Evolutionary conservation across 352 stramenopile genomes (phyloP).

Genomic region (Pythium apleroticum): DNA sequence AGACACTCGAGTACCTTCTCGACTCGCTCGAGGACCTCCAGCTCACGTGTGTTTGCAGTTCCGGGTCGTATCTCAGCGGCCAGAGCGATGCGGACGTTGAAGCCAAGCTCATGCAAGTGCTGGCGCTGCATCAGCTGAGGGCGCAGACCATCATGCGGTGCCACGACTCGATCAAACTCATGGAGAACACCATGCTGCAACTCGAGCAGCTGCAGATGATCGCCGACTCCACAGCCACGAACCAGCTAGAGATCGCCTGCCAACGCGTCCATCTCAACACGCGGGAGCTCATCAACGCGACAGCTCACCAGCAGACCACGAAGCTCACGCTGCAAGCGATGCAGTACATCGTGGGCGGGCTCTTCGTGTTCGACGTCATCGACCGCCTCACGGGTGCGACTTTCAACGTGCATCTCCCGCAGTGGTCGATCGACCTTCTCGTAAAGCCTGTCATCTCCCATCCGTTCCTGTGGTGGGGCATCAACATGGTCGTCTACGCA

Average conservation of each 20-base stretch:
- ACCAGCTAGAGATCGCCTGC: conserved; percentile 89
- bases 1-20: conserved; percentile 95
- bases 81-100: conserved; percentile 41
- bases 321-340: conserved; percentile 84
- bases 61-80: conserved; percentile 15
- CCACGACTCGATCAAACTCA: conserved; percentile 95
- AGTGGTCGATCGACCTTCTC: conserved; percentile 55
- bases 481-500: conserved; percentile 89
- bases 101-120: conserved; percentile 86
- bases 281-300: conserved; percentile 80
- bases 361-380: conserved; percentile 94
- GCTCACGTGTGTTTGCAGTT: conserved; percentile 40
- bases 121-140: conserved; percentile 88
- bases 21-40: conserved; percentile 93
- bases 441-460: conserved; percentile 47
- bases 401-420: conserved; percentile 90
- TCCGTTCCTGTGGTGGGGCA: conserved; percentile 81
- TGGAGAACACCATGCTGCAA: conserved; percentile 91
- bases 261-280: conserved; percentile 89
- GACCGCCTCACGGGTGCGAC: conserved; percentile 92
- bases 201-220: conserved; percentile 95
- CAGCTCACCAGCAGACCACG: conserved; percentile 64
- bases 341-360: conserved; percentile 90
- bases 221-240: conserved; percentile 86
- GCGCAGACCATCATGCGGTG: conserved; percentile 91